Evolutionary conservation across 2,329 filamentous ascomycete species (phyloP), one percentile per base, ranked within the genome.

Genomic region (Erysiphe pulchra): DNA sequence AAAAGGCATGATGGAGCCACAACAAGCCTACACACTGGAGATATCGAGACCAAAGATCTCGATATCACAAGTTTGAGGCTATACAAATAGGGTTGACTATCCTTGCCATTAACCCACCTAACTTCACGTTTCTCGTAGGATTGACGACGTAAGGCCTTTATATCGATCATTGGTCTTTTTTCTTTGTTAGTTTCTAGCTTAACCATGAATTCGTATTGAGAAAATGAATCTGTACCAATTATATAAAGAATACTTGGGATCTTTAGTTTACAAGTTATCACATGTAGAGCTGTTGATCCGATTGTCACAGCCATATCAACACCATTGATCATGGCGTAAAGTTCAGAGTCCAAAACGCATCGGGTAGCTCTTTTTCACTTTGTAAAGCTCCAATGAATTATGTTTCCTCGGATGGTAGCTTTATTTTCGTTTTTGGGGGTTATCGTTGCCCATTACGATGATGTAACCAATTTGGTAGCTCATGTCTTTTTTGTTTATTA

Each of bases 311-410:
- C 24, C 20, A 42, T 44, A 33, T 51, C 45, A n/a, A 50, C 30
- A 16, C 48, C 47, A 2, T 3, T 10, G 11, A 48, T 38, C 37
- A 51, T 49, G 0, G 32, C 41, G 24, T 48, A 50, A 7, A 51
- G 12, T 30, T 51, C 41, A 10, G 31, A 49, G 13, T 43, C 44
- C 17, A 52, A 18, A 2, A 51, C 41, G 38, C 44, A 48, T 12
- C 43, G 18, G 5, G 45, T 51, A 33, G 50, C 46, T 31, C 46
- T 24, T 28, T 47, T 50, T 10, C 17, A 42, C 16, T 42, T 42
- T 3, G 24, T 31, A n/a, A 28, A 42, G 41, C 41, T 42, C 41
- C 41, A 42, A 24, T 32, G 24, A 16, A 42, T 13, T n/a, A 42
- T 42, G 18, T 45, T 45, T 24, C 20, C 20, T 24, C n/a, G n/a